Conservation (phyloP, 306 rosid species). For the Senna siamea region DNA sequence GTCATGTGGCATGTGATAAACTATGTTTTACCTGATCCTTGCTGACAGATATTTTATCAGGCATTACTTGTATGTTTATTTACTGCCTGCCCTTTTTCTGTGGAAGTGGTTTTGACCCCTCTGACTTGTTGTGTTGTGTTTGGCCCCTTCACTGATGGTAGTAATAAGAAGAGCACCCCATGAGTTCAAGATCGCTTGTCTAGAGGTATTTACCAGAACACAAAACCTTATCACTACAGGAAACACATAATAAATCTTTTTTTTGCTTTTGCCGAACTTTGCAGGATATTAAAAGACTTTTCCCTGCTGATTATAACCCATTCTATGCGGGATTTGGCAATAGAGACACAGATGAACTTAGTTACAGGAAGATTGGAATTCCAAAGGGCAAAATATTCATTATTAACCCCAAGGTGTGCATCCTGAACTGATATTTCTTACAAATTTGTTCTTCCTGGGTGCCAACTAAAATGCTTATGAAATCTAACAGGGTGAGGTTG, state of each 20-base stretch:
- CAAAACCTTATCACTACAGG: slow-evolving; percentile 16
- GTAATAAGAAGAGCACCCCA: slow-evolving; percentile 99
- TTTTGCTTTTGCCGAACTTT: slow-evolving; percentile 39
- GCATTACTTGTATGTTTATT: slow-evolving; percentile 9
- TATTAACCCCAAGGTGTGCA: slow-evolving; percentile 90
- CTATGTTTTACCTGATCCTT: not conserved
- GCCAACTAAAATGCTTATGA: slow-evolving; percentile 8
- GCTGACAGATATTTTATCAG: slow-evolving; percentile 15
- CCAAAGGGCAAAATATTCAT: slow-evolving; percentile 97
- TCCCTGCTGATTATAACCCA: slow-evolving; percentile 93
- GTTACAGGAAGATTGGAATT: slow-evolving; percentile 94
- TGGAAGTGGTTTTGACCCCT: not conserved
- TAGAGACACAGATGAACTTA: slow-evolving; percentile 95
- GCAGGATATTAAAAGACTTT: slow-evolving; percentile 88
- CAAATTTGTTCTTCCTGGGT: slow-evolving; percentile 2
- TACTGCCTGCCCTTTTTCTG: slow-evolving; percentile 7
- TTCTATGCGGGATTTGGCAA: slow-evolving; percentile 98
- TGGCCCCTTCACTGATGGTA: slow-evolving; percentile 44
- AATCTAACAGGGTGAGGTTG: slow-evolving; percentile 88
- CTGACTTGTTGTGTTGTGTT: slow-evolving; percentile 44
- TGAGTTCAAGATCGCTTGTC: slow-evolving; percentile 96
- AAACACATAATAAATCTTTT: slow-evolving; percentile 11
- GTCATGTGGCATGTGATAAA: slow-evolving; percentile 12
- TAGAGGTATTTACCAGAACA: slow-evolving; percentile 67
- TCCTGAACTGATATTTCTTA: slow-evolving; percentile 31